Conservation (phyloP, 139 green algal genomes). For the Nannochloris sp. region DNA sequence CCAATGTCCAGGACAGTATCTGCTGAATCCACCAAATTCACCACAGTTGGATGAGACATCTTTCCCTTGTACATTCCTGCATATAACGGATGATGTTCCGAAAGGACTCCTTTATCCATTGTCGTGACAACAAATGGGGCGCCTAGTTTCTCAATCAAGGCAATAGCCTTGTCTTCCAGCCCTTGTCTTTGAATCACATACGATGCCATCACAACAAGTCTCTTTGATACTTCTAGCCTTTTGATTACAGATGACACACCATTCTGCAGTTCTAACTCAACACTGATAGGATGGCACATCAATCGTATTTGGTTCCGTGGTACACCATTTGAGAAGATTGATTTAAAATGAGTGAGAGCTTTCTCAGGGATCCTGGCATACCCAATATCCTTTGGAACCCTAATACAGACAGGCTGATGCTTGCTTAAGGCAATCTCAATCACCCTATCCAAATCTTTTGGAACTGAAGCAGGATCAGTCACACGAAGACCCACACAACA, state of each 20-base stretch:
- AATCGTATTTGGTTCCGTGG: no score
- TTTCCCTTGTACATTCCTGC: constrained; percentile 5
- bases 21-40: not conserved
- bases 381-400: constrained; percentile 1
- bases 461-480: not conserved
- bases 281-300: not conserved
- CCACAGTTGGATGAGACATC: not conserved
- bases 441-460: constrained; percentile 9
- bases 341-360: no score
- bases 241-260: not conserved
- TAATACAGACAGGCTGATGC: constrained; percentile 3
- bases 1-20: constrained; percentile 8
- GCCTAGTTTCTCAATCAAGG: not conserved
- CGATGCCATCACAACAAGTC: constrained; percentile 1
- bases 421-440: not conserved
- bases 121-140: not conserved
- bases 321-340: no score
- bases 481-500: not conserved
- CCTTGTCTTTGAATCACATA: not conserved
- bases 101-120: constrained; percentile 8
- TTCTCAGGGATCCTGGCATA: constrained; percentile 1
- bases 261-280: not conserved
- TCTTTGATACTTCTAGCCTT: not conserved
- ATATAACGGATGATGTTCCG: constrained; percentile 5
- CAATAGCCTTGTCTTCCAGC: not conserved